Conservation (phyloP, 2,329 filamentous ascomycete genomes). For the Capronia coronata region DNA sequence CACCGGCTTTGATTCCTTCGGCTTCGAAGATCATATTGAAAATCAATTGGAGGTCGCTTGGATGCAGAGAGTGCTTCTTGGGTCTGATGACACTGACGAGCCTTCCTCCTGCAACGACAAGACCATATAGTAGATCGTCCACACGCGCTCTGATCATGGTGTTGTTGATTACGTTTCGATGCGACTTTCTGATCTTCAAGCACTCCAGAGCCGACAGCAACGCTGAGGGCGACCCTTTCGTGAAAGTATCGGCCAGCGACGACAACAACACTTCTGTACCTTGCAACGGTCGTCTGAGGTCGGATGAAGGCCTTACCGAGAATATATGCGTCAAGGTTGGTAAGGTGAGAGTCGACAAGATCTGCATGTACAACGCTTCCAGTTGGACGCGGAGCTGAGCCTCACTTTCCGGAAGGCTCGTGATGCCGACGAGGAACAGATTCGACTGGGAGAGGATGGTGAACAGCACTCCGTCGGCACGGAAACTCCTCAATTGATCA, state of each 20-base stretch:
- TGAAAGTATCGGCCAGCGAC: slow-evolving; percentile 90
- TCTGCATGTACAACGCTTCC: slow-evolving; percentile 96
- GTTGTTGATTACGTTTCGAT: slow-evolving; percentile 79
- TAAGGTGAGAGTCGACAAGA: slow-evolving; percentile 86
- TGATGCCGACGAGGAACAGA: slow-evolving; percentile 89
- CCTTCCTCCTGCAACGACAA: slow-evolving; percentile 85
- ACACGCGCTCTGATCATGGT: slow-evolving; percentile 72
- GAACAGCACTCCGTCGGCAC: slow-evolving; percentile 78
- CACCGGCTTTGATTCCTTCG: slow-evolving; percentile 80
- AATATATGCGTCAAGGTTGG: slow-evolving; percentile 84
- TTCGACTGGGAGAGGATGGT: slow-evolving; percentile 79
- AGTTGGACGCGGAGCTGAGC: slow-evolving; percentile 78
- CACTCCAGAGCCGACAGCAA: slow-evolving; percentile 88
- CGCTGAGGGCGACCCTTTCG: slow-evolving; percentile 79
- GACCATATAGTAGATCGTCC: slow-evolving; percentile 77
- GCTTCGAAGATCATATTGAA: slow-evolving; percentile 99
- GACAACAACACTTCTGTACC: slow-evolving; percentile 88
- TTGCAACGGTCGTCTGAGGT: slow-evolving; percentile 79
- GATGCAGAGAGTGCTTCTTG: slow-evolving; percentile 89
- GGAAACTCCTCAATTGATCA: slow-evolving; percentile 74
- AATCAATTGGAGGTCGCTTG: slow-evolving; percentile 88
- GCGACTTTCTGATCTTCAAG: slow-evolving; percentile 80
- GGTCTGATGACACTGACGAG: slow-evolving; percentile 93
- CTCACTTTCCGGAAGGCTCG: slow-evolving; percentile 85
- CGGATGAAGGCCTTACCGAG: slow-evolving; percentile 82